Base-by-base conservation (phyloP, 257 asterid species). In the Coffea eugenioides region DNA sequence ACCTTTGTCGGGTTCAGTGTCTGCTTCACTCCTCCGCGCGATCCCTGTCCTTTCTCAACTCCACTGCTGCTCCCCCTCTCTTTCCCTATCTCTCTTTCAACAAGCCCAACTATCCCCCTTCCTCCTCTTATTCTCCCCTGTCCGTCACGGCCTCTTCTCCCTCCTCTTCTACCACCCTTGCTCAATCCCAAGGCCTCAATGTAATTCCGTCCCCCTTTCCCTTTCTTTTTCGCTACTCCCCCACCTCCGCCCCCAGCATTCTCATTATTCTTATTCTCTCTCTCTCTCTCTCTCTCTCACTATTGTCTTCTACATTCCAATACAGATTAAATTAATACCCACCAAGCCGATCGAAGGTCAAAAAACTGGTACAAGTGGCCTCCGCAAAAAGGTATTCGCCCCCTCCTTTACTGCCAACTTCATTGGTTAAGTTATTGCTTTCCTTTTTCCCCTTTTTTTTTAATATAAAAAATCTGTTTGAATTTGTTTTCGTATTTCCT, bases 291-390 rank as follows among this genome's bases (percentile, higher is more conserved):
- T 66, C 31, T 57, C 54, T 4, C 49, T 76, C 75, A 18, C 56
- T 80, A 2, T 16, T 54, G 46, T 46, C 1, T 62, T 68, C 7
- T 77, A 62, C 12, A n/a, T 66, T 62, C 15, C 54, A 39, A 54
- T 76, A 75, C 80, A 93, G 99, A 88, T 95, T 82, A 90, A 86
- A 74, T 89, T 81, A 57, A 85, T 93, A 61, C 93, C 94, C 39
- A 91, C 99, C 15, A 85, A 88, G 86, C 97, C 98, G 67, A 84
- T 95, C 73, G 97, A 95, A 85, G 98, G 98, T 36, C 98, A 93
- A 84, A 95, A 95, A 86, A 95, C 99, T 68, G 99, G 99, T 48
- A 93, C 99, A 8, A 95, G 99, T 83, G 99, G 99, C 48, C 97
- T 95, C 69, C 89, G 99, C 49, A 95, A 95, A 86, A 95, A 93